Base-by-base conservation (phyloP, 768 basidiomycete species). In the Vararia minispora region DNA sequence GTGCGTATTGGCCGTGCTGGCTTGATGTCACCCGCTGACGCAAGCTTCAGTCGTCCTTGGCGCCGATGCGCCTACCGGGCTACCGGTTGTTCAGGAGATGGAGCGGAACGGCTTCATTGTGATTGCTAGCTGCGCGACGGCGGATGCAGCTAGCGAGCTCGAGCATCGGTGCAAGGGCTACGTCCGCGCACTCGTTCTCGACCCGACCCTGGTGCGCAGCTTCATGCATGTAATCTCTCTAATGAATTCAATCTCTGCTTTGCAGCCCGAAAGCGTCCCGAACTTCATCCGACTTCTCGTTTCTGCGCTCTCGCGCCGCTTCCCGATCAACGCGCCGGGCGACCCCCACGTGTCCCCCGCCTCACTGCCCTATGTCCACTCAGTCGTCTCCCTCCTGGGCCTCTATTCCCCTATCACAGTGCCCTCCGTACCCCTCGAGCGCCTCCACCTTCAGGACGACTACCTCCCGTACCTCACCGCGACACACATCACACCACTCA, bases 91-190 rank as follows among this genome's bases (percentile, higher is more conserved):
- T 37, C 51, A 71, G 32, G 79, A 79, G 37, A 64, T 92, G 31
- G 85, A 89, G 59, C 68, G 65, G 51, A 72, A 76, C 43, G 88
- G 85, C 0, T 91, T 81, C 51, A 81, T 90, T 49, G 79, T 92
- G 26, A 76, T 92, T 45, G 66, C 78, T 4, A 90, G 82, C 43
- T 88, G 89, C 13, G 62, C 76, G 1, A 74, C 71, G 5, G 71
- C 78, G 0, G 77, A 79, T 38, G 73, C 73, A n/a, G 76, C 74
- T 25, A 64, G 70, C 12, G 61, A 58, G 12, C 60, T 91, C 31
- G 87, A 92, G 55, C 63, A 61, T 25, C 62, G 64, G 43, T 72
- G 75, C 18, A 66, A 78, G 45, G 90, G 90, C 20, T 89, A 74
- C 56, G 72, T 89, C 40, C 78, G 79, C 35, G 87, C 80, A 1